Evolutionary conservation across 306 rosid genomes (phyloP).

Genomic region (Pyrus bretschneideri): DNA sequence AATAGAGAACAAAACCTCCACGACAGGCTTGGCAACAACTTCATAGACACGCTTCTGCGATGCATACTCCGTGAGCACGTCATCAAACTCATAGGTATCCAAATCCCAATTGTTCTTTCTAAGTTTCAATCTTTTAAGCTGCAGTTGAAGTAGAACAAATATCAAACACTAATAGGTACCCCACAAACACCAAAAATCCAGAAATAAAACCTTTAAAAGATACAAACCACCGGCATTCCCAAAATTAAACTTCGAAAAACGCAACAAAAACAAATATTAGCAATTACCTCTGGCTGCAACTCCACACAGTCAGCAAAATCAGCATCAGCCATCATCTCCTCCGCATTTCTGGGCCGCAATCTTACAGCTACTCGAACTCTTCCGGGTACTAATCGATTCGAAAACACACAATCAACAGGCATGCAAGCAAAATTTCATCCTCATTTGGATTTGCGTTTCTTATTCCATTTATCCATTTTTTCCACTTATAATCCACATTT

Average conservation of each 20-base stretch:
- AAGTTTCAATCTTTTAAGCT: conserved; percentile 90
- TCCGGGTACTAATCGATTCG: conserved; percentile 56
- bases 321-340: conserved; percentile 75
- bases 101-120: conserved; percentile 94
- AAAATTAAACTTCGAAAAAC: conserved; percentile 5
- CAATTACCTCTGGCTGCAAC: conserved; percentile 77
- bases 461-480: background rate
- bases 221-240: background rate
- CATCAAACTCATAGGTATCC: conserved; percentile 89
- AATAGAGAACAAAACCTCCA: conserved; percentile 54
- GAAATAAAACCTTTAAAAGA: background rate
- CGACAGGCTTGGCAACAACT: conserved; percentile 98
- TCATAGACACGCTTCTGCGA: conserved; percentile 97
- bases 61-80: conserved; percentile 79
- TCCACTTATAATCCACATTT: background rate
- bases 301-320: conserved; percentile 96
- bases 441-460: background rate
- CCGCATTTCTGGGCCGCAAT: conserved; percentile 79
- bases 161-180: conserved; percentile 3
- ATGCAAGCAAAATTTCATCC: background rate
- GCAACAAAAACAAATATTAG: conserved; percentile 5
- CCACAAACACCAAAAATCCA: background rate
- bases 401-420: background rate
- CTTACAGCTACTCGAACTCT: conserved; percentile 95
- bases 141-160: conserved; percentile 32